Evolutionary conservation across 2,329 filamentous ascomycete species (phyloP), one percentile per base, ranked within the genome.

Genomic region (Neofusicoccum kwambonambiense): DNA sequence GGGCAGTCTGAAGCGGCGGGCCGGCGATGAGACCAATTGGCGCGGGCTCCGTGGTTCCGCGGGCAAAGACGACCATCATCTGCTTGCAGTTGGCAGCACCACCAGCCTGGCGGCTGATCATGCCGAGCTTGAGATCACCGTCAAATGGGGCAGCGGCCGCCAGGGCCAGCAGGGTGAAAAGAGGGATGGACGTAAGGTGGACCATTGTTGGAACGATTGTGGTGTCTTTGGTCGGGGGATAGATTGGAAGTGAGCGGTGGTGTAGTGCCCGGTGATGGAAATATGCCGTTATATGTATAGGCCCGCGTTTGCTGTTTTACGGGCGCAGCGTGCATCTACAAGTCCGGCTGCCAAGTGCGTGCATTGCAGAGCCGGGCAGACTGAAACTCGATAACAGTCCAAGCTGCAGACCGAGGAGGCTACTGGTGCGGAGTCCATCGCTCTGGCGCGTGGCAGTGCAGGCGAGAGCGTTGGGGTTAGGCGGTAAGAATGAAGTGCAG

Each of bases 1-100:
- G 70, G 1, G 80, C 79, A 45, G 78, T 73, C 67, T 84, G 82
- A 68, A 86, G 81, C 1, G 82, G 80, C 2, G 84, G 84, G 0
- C 84, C 84, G 1, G 80, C 77, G 3, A 81, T 67, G 17, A 71
- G 70, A 17, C 84, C 84, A 50, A 87, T 80, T 68, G 84, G 86
- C 35, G 83, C 83, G 0, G 67, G 44, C 72, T 86, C 83, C 3
- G 79, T 81, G 3, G 84, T 86, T 7, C 85, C 84, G 13, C 84
- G 80, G n/a, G 84, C 84, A 68, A 83, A 87, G 68, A 87, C 81
- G 62, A 87, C 74, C 8, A 83, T 86, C 67, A 84, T 78, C 37
- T 76, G 35, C 47, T 54, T 47, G 61, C 61, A 63, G 39, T 47
- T n/a, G 34, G 15, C 34, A 6, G 27, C 27, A 31, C 27, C 27